Base-by-base conservation (phyloP, 2,329 filamentous ascomycete genomes). In the Fusarium anguioides region DNA sequence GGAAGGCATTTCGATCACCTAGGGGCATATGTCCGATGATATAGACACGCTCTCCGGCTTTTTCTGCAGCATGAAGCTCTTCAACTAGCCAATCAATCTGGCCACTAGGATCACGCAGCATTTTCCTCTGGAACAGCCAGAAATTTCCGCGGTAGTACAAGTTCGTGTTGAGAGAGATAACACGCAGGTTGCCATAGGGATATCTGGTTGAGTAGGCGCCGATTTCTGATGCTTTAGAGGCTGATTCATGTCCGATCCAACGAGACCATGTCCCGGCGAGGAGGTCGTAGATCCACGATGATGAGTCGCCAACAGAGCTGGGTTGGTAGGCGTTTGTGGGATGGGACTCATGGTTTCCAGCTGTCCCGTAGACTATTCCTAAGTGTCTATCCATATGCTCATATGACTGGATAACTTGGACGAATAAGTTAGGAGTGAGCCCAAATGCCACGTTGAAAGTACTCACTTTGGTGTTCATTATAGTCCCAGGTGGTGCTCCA, bases 121-220 rank as follows among this genome's bases (percentile, higher is more conserved):
- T 82, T 2, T 80, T 77, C 42, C 82, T 78, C 62, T 83, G 78
- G 68, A 86, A 88, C 33, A 85, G 73, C 76, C 82, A 85, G 72
- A 84, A 86, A 77, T 89, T 88, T 61, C 81, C 76, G n/a, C 80
- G 81, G 73, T 89, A 88, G 75, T 84, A 87, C 61, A 87, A 75
- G 72, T 88, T 86, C 18, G 84, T 87, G 77, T 86, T 88, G 68
- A 88, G 77, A 6, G 85, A 87, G 70, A 89, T 87, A 68, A 89
- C 76, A 23, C 84, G 81, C 24, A 89, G 76, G 60, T 85, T 84
- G 18, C 78, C 80, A 26, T 74, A 69, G 7, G 81, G 77, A 42
- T 83, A 78, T 46, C 78, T 76, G 10, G 79, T 78, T 5, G 85
- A 84, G 72, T 87, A 88, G 15, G 78, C 81, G 20, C 84, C 86